A percentile compares a stretch with the other conserved stretches of the same genome.
Evolutionary conservation across 2,329 filamentous ascomycete species (phyloP).

Genomic region (Cytospora chrysosperma): DNA sequence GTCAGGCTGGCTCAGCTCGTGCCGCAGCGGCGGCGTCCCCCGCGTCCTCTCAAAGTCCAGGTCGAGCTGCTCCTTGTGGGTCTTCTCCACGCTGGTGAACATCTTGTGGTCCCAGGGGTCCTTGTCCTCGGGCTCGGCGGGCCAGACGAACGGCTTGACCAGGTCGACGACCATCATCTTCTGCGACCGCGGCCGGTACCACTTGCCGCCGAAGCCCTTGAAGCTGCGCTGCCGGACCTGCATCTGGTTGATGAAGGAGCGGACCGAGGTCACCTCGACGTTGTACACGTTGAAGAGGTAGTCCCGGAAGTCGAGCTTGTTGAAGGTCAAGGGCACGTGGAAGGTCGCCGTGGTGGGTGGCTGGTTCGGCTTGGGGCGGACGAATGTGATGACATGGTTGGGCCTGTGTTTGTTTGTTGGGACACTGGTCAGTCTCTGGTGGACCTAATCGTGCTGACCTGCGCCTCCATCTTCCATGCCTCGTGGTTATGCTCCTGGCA

Average conservation of each 20-base stretch:
- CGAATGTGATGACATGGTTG: constrained; percentile 74
- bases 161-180: constrained; percentile 98
- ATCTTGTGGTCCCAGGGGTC: constrained; percentile 64
- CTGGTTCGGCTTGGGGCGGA: constrained; percentile 66
- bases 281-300: constrained; percentile 88
- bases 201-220: constrained; percentile 48
- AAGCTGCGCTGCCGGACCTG: constrained; percentile 55
- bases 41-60: neutral
- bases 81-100: constrained; percentile 52
- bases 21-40: constrained; percentile 32
- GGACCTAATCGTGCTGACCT: neutral
- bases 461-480: neutral
- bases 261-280: constrained; percentile 69
- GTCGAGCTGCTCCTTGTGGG: constrained; percentile 38
- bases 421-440: too few species aligned
- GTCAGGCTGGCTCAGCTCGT: constrained; percentile 38
- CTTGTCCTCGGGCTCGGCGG: constrained; percentile 61
- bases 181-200: constrained; percentile 68
- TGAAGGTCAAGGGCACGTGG: constrained; percentile 85
- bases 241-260: constrained; percentile 75
- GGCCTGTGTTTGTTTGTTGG: constrained; percentile 54
- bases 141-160: constrained; percentile 84
- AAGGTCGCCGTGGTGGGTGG: constrained; percentile 85
- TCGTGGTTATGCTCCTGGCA: neutral
- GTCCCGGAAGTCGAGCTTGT: constrained; percentile 94